These are phyloP conservation scores for Taphrina flavorubra DNA, from an alignment of 1,139 yeast species.

Conservation along the genomic window DNA sequence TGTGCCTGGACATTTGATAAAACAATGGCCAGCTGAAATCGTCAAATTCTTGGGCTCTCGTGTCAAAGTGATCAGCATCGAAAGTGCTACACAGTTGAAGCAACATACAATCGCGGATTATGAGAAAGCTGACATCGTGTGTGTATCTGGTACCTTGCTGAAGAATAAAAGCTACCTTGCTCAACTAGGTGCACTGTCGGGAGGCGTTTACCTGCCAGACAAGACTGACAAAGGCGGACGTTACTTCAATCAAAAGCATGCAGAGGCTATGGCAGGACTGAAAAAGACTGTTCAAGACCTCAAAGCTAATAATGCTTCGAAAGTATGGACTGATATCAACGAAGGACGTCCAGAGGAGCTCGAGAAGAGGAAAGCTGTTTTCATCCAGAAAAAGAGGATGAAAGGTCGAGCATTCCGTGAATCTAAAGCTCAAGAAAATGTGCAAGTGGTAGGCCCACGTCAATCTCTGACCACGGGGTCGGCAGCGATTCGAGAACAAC, in stretches of 20 bases:
- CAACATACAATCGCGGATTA: conserved; percentile 33
- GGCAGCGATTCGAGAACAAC: too few relatives aligned
- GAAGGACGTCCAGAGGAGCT: conserved; percentile 30
- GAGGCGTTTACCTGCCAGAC: conserved; percentile 36
- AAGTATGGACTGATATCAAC: conserved; percentile 20
- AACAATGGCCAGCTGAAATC: conserved; percentile 42
- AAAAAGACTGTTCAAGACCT: conserved; percentile 18
- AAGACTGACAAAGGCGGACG: conserved; percentile 40
- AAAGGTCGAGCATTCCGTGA: conserved; percentile 30
- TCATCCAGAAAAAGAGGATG: conserved; percentile 4
- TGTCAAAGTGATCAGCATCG: conserved; percentile 24
- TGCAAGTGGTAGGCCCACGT: background rate
- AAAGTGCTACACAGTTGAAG: conserved; percentile 25
- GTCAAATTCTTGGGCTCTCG: conserved; percentile 31
- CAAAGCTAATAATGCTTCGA: conserved; percentile 21
- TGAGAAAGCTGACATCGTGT: conserved; percentile 38
- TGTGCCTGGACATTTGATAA: conserved; percentile 41
- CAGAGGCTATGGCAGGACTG: conserved; percentile 29
- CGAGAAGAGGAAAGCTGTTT: conserved; percentile 3
- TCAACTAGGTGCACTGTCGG: conserved; percentile 40
- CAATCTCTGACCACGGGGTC: too few relatives aligned
- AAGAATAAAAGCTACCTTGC: conserved; percentile 33
- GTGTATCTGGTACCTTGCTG: conserved; percentile 39
- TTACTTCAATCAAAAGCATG: conserved; percentile 38
- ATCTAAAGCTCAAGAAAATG: conserved; percentile 1